Percentiles rank a stretch among this genome's conserved stretches.
Conservation (phyloP, 176 grass and related monocot species). For the Bothriochloa decipiens region DNA sequence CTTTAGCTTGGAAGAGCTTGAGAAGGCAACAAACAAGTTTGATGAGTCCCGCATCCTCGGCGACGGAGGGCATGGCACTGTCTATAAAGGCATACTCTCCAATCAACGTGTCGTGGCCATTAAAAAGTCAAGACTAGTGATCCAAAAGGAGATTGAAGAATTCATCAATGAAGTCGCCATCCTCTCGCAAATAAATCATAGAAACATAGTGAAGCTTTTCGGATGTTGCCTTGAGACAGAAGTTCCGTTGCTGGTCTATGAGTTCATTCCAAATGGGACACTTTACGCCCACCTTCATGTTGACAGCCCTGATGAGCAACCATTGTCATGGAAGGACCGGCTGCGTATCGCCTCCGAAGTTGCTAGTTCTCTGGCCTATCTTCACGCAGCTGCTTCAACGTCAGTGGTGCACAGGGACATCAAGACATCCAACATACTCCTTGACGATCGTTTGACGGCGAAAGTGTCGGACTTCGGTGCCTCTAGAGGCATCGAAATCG, state of each 20-base stretch:
- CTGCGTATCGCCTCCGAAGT: conserved; percentile 57
- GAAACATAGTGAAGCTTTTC: conserved; percentile 64
- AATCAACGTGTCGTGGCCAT: conserved; percentile 59
- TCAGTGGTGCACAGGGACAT: conserved; percentile 59
- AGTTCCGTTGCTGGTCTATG: conserved; percentile 57
- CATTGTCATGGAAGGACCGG: conserved; percentile 41
- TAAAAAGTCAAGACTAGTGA: conserved; percentile 54
- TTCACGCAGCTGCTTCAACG: conserved; percentile 52
- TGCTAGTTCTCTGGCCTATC: conserved; percentile 57
- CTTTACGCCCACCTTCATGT: conserved; percentile 49
- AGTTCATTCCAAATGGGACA: conserved; percentile 65
- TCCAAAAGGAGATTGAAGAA: conserved; percentile 54
- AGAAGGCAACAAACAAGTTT: conserved; percentile 65
- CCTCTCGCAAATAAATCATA: conserved; percentile 68
- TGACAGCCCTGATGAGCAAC: background rate
- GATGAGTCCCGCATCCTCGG: conserved; percentile 48
- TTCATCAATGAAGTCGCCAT: conserved; percentile 73
- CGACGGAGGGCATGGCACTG: conserved; percentile 50
- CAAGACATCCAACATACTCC: conserved; percentile 61
- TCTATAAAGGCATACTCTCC: conserved; percentile 70
- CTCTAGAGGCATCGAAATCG: conserved; percentile 55
- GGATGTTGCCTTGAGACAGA: conserved; percentile 69
- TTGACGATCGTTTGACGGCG: conserved; percentile 52
- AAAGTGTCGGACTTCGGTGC: conserved; percentile 68
- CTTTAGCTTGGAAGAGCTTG: conserved; percentile 57